Conservation (phyloP, 1,284 basidiomycete species). For the Cystobasidium sp. region DNA sequence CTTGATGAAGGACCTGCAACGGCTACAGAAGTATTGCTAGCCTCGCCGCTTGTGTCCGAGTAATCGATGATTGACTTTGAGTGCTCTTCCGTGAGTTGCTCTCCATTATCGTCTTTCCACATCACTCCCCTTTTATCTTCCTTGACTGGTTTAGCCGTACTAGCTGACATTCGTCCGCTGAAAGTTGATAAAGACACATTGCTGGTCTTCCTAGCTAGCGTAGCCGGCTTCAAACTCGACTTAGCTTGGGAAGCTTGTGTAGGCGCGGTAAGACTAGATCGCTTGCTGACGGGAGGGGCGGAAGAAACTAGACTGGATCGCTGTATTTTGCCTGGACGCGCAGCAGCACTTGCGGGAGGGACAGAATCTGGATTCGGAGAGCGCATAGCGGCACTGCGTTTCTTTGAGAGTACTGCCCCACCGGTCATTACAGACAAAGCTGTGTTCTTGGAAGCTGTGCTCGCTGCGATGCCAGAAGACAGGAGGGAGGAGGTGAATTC, state of each 20-base stretch:
- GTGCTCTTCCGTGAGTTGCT: conserved; percentile 39
- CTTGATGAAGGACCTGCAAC: not conserved
- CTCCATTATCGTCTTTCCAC: conserved; percentile 43
- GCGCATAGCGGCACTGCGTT: conserved; percentile 15
- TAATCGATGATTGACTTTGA: conserved; percentile 35
- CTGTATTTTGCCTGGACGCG: conserved; percentile 25
- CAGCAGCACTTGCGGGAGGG: not conserved
- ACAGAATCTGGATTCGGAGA: conserved; percentile 10
- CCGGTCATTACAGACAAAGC: not conserved
- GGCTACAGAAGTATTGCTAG: not conserved
- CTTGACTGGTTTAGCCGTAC: conserved; percentile 14
- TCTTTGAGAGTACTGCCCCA: conserved; percentile 1
- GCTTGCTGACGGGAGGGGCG: not conserved
- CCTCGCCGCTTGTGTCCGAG: conserved; percentile 23
- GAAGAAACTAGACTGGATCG: conserved; percentile 12
- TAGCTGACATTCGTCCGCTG: not conserved
- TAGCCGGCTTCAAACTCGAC: conserved; percentile 22
- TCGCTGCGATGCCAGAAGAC: not conserved
- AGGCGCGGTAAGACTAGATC: conserved; percentile 24
- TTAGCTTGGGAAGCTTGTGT: conserved; percentile 19
- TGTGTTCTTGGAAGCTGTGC: not conserved
- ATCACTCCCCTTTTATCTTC: conserved; percentile 41
- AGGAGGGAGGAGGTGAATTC: not conserved
- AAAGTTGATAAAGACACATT: not conserved
- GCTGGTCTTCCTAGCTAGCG: conserved; percentile 22